Evolutionary conservation across 1,284 basidiomycete species (phyloP), one percentile per base, ranked within the genome.

Genomic region (Laetiporus sulphureus): DNA sequence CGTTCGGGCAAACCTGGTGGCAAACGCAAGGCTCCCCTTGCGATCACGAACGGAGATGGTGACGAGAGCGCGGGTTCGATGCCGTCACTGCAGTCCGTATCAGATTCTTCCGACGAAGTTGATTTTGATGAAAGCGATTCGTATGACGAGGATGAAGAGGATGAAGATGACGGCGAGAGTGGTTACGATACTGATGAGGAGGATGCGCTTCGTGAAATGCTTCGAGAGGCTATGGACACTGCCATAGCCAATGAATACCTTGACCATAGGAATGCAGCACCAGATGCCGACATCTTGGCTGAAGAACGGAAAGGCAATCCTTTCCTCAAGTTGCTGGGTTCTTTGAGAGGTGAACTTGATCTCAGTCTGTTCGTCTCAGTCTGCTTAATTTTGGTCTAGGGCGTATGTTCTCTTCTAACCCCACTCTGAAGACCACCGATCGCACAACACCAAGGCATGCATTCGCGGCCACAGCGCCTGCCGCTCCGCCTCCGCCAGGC

Each of bases 171-270:
- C 16, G 61, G 65, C 15, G 67, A 73, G 15, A 70, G 63, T 40
- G 73, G 65, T 1, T 85, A 83, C 52, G 73, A 85, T 50, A 74
- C 74, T 5, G 84, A 83, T 36, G 71, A 80, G 42, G 83, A 86
- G 48, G 82, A 82, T 41, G 68, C 72, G 47, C 57, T 83, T 20
- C 66, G 77, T 16, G 75, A 77, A 24, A 57, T 79, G 61, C 48
- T 77, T 24, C 69, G 78, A 38, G 79, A 83, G 54, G 85, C 84
- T 5, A 83, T 86, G 80, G 77, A 85, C 46, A 64, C 70, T 8
- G 77, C 73, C 1, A 66, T 74, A 50, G 75, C 75, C 36, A 67
- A 65, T 42, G 80, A 79, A 42, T 76, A 77, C 57, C 67, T 75
- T 36, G 69, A 76, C 50, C 58, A 61, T 18, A 63, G 63, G 10